Evolutionary conservation across 805 yeast genomes (phyloP), one percentile per base, ranked within the genome.

Genomic region (Kuraishia molischiana): DNA sequence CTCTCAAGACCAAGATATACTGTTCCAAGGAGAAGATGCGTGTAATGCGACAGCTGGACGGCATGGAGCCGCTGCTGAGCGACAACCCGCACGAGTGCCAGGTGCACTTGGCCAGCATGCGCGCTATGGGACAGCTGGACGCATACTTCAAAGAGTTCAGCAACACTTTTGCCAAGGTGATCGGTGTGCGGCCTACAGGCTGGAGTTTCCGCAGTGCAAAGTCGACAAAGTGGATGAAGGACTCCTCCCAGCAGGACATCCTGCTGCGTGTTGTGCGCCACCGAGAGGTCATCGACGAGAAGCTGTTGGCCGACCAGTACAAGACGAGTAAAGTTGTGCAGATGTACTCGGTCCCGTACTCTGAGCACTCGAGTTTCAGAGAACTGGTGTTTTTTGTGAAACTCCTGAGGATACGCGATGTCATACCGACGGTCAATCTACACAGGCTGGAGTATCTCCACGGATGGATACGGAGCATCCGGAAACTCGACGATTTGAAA

Each of bases 331-430:
- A 63, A 45, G 46, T 55, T 31, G 55, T 64, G 36, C 69, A 77
- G 34, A 62, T 76, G 1, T 78, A 79, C 46, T 56, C 70, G 9
- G 72, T 89, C 2, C 97, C 98, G 0, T 92, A 92, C 51, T 81
- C 94, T 50, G 98, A 92, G 52, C 98, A 92, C 59, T 85, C 95
- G 9, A 85, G 95, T 40, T 90, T 78, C 49, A 62, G 82, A 29
- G 98, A 92, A 50, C 64, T 92, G 29, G 67, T 79, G 10, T 67
- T 69, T 38, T 85, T 90, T 51, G 72, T 80, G 18, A 60, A 70
- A 2, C 58, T 68, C 18, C 46, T 85, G 30, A 55, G 68, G 5
- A 69, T 75, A 44, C 58, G 58, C 0, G 50, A 65, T 30, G 70
- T 85, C 11, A 74, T 87, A 6, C 92, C 97, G 0, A 92, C 98